Evolutionary conservation across 73 alveolate genomes (phyloP).

Genomic region (Breviolum minutum): DNA sequence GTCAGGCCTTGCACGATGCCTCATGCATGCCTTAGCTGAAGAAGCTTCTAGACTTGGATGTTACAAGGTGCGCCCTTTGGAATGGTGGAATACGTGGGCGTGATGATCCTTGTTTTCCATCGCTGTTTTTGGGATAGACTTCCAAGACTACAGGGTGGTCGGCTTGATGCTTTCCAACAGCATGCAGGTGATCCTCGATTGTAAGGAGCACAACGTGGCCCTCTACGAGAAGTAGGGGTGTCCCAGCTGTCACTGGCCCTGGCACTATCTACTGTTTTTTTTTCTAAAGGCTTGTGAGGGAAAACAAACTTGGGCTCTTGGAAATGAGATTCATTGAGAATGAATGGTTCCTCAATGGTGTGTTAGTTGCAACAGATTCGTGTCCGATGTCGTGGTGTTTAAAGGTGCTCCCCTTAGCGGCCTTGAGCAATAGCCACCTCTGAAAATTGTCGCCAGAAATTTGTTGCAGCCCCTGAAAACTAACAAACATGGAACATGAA

Average conservation of each 20-base stretch:
- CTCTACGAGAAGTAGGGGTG: slow-evolving; percentile 37
- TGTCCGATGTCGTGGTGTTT: no score
- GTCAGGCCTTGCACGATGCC: slow-evolving; percentile 46
- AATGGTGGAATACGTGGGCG: neutral
- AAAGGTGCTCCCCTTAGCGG: no score
- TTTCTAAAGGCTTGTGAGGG: neutral
- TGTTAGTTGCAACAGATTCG: no score
- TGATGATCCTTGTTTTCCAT: neutral
- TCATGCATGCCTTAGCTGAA: slow-evolving; percentile 47
- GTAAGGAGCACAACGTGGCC: slow-evolving; percentile 60
- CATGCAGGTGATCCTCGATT: slow-evolving; percentile 51
- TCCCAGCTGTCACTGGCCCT: neutral
- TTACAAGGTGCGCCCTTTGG: slow-evolving; percentile 7
- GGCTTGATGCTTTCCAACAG: neutral
- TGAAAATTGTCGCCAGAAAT: no score
- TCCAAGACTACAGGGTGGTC: neutral
- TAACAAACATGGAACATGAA: no score
- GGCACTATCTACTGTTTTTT: no score
- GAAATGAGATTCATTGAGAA: neutral
- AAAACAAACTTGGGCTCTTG: neutral
- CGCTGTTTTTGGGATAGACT: neutral
- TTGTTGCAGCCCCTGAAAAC: no score
- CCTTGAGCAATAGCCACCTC: no score
- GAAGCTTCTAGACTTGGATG: slow-evolving; percentile 31
- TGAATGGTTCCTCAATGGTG: no score